phyloP scores from a whole-genome alignment of 2,329 filamentous ascomycete species.

The Penicillium sp. region DNA sequence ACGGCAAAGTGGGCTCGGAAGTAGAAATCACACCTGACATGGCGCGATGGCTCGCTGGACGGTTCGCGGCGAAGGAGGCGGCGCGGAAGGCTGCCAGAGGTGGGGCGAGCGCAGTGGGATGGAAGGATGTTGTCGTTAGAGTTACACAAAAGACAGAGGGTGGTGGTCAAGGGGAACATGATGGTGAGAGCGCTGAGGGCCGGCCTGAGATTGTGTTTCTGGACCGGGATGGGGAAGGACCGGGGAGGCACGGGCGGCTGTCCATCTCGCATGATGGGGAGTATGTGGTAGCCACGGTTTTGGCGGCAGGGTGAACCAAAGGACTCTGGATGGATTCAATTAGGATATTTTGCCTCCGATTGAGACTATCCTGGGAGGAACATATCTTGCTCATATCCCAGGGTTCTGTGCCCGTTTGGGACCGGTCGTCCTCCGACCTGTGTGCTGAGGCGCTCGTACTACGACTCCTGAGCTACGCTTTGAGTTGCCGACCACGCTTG shows the following conservation, averaged over 20 bases:
- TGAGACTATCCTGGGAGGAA: neutral
- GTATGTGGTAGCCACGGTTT: conserved; percentile 65
- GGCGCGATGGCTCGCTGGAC: conserved; percentile 51
- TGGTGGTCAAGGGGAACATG: conserved; percentile 23
- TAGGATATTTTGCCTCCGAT: neutral
- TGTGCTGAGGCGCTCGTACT: neutral
- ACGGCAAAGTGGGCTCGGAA: neutral
- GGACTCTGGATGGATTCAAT: neutral
- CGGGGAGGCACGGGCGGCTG: conserved; percentile 63
- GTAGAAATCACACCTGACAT: conserved; percentile 37
- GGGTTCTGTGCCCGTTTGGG: neutral
- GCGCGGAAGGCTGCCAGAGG: conserved; percentile 69
- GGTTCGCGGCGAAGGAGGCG: conserved; percentile 77
- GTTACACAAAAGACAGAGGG: conserved; percentile 28
- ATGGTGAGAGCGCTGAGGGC: conserved; percentile 17
- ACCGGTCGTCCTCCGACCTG: neutral
- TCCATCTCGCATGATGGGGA: conserved; percentile 89
- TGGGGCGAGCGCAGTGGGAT: conserved; percentile 61
- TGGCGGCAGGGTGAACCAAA: conserved; percentile 39
- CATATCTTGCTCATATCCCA: neutral
- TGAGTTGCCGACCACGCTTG: neutral
- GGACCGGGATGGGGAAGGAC: conserved; percentile 14
- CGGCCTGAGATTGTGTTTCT: conserved; percentile 46
- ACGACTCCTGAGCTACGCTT: neutral
- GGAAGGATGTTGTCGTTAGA: conserved; percentile 63